Evolutionary conservation across 495 filamentous ascomycete genomes (phyloP), one percentile per base, ranked within the genome.

Genomic region (Aspergillus wentii): DNA sequence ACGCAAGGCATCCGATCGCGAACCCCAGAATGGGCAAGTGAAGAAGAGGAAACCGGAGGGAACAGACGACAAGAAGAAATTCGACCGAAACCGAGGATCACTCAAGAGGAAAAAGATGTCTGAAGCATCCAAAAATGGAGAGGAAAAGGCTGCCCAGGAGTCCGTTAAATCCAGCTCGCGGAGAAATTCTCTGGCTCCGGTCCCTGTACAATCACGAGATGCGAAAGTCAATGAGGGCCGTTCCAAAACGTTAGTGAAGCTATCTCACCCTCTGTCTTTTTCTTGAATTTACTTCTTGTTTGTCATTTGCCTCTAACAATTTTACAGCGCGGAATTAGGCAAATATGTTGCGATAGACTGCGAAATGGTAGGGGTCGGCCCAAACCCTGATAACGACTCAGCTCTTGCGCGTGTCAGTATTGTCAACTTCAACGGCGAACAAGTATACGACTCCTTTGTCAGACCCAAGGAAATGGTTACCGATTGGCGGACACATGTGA

Each of bases 311-410:
- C 25, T 38, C 56, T 51, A 33, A 56, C 33, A 16, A 8, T 18
- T 2, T 13, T 18, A n/a, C 38, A 72, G 68, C 20, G 59, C 53
- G 11, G 76, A 83, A 30, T 54, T 84, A 30, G 90, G 89, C 35
- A 92, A 88, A 72, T 97, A 92, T 53, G 59, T 98, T 30, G 84
- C 87, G 22, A 75, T 98, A 30, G 94, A 98, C 67, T 97, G 92
- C 62, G 92, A 98, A 66, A 98, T 98, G 92, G 91, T 98, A 13
- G 92, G 92, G 26, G 78, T 88, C 8, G 88, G 88, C 2, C 78
- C 83, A 1, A 70, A 74, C 22, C 73, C 72, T 3, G 79, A 83
- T 27, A 57, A 66, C 30, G 77, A 85, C 51, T 83, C 80, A 8
- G 77, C 76, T 3, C 75, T 97, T 20, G 92, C 94, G 3, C 76